These are phyloP conservation scores for Cadophora sp. DNA, from an alignment of 2,329 filamentous ascomycete species.

Conservation along the genomic window DNA sequence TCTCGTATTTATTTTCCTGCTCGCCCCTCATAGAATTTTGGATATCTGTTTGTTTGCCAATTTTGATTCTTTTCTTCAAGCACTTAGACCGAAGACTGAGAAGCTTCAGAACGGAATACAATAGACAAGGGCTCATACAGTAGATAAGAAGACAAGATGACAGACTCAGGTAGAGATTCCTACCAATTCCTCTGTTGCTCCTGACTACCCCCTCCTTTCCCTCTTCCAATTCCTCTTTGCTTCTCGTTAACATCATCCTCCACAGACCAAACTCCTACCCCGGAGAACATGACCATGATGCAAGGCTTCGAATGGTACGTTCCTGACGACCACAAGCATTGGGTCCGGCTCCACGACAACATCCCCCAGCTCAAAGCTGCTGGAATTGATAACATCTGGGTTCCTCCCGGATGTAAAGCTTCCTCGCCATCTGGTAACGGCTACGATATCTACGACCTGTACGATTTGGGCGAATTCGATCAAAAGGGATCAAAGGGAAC, in stretches of 20 bases:
- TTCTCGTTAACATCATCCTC: not conserved
- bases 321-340: constrained; percentile 66
- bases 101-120: not conserved
- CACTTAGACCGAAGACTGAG: not conserved
- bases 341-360: constrained; percentile 60
- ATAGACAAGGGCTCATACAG: not conserved
- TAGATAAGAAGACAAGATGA: constrained; percentile 23
- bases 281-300: constrained; percentile 64
- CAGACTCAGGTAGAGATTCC: constrained; percentile 28
- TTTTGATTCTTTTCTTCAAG: not conserved
- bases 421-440: constrained; percentile 67
- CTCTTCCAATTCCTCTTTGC: not conserved
- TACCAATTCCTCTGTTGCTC: not conserved
- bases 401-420: constrained; percentile 75
- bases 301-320: constrained; percentile 79
- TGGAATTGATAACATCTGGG: constrained; percentile 70
- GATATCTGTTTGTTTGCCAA: not conserved
- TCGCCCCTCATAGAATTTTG: constrained; percentile 5
- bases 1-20: constrained; percentile 1
- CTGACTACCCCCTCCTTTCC: not conserved
- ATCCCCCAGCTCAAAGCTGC: constrained; percentile 62
- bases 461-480: constrained; percentile 75
- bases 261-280: constrained; percentile 43
- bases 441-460: constrained; percentile 74
- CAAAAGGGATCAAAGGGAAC: constrained; percentile 68